Base-by-base conservation (phyloP, 2,329 filamentous ascomycete genomes). In the Plectosphaerella cucumerina region DNA sequence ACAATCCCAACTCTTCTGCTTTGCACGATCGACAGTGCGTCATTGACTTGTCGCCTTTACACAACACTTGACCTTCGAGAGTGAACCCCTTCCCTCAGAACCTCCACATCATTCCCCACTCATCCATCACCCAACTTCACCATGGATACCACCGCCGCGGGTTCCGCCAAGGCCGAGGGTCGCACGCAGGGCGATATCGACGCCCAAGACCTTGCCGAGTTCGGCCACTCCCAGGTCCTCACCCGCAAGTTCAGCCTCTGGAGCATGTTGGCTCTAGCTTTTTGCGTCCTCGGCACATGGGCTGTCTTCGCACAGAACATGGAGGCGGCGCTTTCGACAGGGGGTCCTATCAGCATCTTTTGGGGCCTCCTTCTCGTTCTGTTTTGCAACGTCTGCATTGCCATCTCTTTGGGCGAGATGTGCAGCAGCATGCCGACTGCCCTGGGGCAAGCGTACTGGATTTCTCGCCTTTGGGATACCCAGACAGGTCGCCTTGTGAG, bases 351-450 rank as follows among this genome's bases (percentile, higher is more conserved):
- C 15, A 71, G 70, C 35, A 78, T 82, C 35, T 71, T 82, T 49
- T 82, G 78, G 78, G 78, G 78, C 1, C 65, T 81, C 6, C 63
- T 69, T 3, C 68, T 81, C 15, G 78, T 81, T 51, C 74, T 74
- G 5, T 55, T 64, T 26, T 81, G 77, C 58, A 80, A 78, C 50
- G 46, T 78, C 1, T 80, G 76, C 51, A 75, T 81, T 39, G 78
- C 76, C 12, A 56, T 79, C 2, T 81, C 77, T 2, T 65, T 83
- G 35, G 80, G 77, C 43, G 79, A 82, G 62, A 67, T 82, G 42
- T 74, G 72, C 57, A 81, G 77, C 56, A 75, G 72, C 54, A 82
- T 83, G 79, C 81, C 81, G 3, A 83, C 80, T 0, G 80, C 80
- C 0, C 64, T 83, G 3, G 81, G 81, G 0, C 81, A 84, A 62